A percentile compares a stretch with the other conserved stretches of the same genome.
Conservation (phyloP, 2,329 filamentous ascomycete genomes). For the Fusarium robinianum region DNA sequence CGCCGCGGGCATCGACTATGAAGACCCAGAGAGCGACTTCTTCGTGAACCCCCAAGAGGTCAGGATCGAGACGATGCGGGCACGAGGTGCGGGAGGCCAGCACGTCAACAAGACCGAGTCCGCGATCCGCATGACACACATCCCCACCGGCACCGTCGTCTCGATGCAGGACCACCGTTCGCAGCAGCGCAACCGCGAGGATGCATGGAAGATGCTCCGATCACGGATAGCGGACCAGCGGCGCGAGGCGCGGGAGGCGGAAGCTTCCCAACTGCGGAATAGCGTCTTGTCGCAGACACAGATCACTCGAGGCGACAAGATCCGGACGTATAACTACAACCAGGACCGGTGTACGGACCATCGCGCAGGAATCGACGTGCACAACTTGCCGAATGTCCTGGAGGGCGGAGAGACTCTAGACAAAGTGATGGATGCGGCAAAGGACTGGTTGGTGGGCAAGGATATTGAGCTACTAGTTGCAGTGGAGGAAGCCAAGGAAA, state of each 20-base stretch:
- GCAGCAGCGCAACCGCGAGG: conserved; percentile 85
- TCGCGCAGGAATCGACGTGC: conserved; percentile 75
- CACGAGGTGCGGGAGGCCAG: conserved; percentile 89
- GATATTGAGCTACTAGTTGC: conserved; percentile 76
- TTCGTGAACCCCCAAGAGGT: conserved; percentile 87
- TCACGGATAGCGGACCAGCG: conserved; percentile 79
- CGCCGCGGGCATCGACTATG: conserved; percentile 61
- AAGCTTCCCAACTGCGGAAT: conserved; percentile 73
- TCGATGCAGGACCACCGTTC: conserved; percentile 92
- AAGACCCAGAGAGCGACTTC: conserved; percentile 89
- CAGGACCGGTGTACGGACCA: conserved; percentile 86
- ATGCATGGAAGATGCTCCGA: conserved; percentile 83
- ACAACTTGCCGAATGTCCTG: conserved; percentile 81
- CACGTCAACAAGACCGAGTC: conserved; percentile 99
- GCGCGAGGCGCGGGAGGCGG: conserved; percentile 82
- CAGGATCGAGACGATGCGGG: conserved; percentile 84
- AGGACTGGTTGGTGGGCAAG: conserved; percentile 72
- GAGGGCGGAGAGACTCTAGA: conserved; percentile 73
- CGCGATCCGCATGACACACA: conserved; percentile 88
- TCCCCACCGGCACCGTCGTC: conserved; percentile 83
- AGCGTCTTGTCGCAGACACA: conserved; percentile 78
- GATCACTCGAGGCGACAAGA: conserved; percentile 90
- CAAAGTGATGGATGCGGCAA: conserved; percentile 76
- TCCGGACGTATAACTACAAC: conserved; percentile 84
- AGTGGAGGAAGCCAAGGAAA: conserved; percentile 55